phyloP scores from a whole-genome alignment of 805 yeast genomes.

The Metschnikowia peoriensis region DNA sequence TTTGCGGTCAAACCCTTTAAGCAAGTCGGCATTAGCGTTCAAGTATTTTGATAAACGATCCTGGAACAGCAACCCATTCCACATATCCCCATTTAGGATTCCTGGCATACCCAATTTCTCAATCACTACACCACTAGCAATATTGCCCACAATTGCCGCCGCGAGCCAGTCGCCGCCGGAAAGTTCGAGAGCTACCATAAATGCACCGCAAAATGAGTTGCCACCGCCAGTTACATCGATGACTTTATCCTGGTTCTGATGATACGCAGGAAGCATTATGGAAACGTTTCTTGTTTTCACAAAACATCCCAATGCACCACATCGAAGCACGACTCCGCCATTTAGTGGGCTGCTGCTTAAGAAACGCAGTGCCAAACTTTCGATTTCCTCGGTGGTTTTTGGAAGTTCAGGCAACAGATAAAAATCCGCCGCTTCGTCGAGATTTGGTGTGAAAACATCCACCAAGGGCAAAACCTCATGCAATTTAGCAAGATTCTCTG shows the following conservation, averaged over 20 bases:
- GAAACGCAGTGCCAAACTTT: slow-evolving; percentile 19
- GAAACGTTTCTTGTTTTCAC: slow-evolving; percentile 32
- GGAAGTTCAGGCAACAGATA: slow-evolving; percentile 50
- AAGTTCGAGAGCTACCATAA: slow-evolving; percentile 54
- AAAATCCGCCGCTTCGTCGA: slow-evolving; percentile 74
- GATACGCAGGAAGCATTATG: slow-evolving; percentile 74
- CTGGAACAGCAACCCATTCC: slow-evolving; percentile 60
- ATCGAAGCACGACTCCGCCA: slow-evolving; percentile 62
- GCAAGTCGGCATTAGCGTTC: slow-evolving; percentile 15
- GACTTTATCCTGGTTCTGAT: slow-evolving; percentile 38
- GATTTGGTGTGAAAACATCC: slow-evolving; percentile 76
- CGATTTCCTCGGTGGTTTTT: slow-evolving; percentile 35
- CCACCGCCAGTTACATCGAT: slow-evolving; percentile 48
- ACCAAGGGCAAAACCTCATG: slow-evolving; percentile 42
- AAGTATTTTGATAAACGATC: slow-evolving; percentile 45
- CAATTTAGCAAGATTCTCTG: slow-evolving; percentile 40
- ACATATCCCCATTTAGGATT: slow-evolving; percentile 33
- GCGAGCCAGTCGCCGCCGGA: slow-evolving; percentile 47
- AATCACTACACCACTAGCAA: slow-evolving; percentile 79
- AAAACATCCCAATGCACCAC: slow-evolving; percentile 73
- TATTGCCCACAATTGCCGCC: slow-evolving; percentile 65
- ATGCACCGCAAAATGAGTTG: slow-evolving; percentile 43
- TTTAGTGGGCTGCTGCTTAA: slow-evolving; percentile 35
- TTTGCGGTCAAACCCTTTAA: slow-evolving; percentile 2
- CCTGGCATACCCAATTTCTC: slow-evolving; percentile 77